Base-by-base conservation (phyloP, 805 yeast species). In the Teunomyces panamensis region DNA sequence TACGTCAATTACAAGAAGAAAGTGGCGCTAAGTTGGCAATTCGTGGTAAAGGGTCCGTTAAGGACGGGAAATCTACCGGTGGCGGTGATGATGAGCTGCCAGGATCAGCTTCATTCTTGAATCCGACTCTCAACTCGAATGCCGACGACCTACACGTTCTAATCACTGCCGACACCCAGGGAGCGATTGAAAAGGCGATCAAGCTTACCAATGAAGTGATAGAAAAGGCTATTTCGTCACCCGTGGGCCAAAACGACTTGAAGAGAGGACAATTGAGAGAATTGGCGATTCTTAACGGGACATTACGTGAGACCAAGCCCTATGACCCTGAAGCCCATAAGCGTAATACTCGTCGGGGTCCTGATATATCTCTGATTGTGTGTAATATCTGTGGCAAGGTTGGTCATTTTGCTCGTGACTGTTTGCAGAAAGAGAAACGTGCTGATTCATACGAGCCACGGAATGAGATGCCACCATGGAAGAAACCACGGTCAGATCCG, bases 21-120 rank as follows among this genome's bases (percentile, higher is more conserved):
- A 85, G 96, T 34, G 96, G 96, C 1, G 97, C 98, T 13, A 81
- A 78, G 54, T 85, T 94, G 49, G 95, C 91, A 2, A 87, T 94
- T 43, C 76, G 99, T 56, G 99, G 99, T 26, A 84, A 87, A 56
- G 99, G 99, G 0, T 91, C 97, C 1, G 96, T 90, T 14, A 92
- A 92, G 60, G 96, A 89, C 60, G 98, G 98, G 29, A 86, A 83
- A 63, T 65, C 68, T 20, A 78, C 79, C 48, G 68, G 79, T 1
- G 59, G 73, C 9, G 78, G 81, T 49, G 69, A 84, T 54, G 83
- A 84, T 39, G 57, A 52, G 35, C 45, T 51, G 39, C 54, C 57
- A 27, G 55, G 58, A 9, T 14, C 50, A 17, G 45, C 59, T 11
- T 57, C 65, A 30, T 56, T 54, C 39, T 47, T 59, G 10, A 54